Conservation (phyloP, 2,329 filamentous ascomycete species). For the Fonsecaea pugnacius region DNA sequence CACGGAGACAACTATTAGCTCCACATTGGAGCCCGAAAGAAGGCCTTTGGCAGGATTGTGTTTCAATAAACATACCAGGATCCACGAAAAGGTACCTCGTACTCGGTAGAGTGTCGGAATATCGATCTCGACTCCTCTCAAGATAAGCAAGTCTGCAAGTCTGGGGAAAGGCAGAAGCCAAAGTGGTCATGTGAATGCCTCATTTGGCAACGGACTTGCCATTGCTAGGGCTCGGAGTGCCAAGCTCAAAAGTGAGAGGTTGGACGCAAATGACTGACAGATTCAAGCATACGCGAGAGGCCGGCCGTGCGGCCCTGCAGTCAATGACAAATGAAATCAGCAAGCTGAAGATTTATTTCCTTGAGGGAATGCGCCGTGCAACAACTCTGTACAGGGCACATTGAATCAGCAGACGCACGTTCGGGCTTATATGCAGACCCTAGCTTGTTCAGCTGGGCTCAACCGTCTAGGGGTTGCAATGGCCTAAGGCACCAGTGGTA, state of each 20-base stretch:
- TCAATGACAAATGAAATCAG: slow-evolving; percentile 9
- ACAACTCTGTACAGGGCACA: not conserved
- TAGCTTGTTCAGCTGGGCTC: slow-evolving; percentile 10
- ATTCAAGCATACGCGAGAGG: not conserved
- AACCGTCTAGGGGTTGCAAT: not conserved
- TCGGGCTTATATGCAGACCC: slow-evolving; percentile 5
- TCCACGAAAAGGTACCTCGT: not conserved
- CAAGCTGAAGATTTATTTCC: not conserved
- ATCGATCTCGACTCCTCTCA: not conserved
- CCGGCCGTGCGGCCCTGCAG: not conserved
- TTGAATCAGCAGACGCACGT: not conserved
- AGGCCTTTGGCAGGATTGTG: not conserved
- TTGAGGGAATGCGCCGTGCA: not conserved
- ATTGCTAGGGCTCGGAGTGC: slow-evolving; percentile 13
- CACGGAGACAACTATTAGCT: not conserved
- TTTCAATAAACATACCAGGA: not conserved
- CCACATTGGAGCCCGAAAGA: not conserved
- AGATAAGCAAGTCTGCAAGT: not conserved
- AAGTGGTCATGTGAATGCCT: not conserved
- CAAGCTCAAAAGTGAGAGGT: slow-evolving; percentile 23
- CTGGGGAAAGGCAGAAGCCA: not conserved
- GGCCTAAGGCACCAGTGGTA: not conserved
- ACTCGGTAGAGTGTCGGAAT: no score
- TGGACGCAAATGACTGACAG: slow-evolving; percentile 14
- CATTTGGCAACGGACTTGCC: not conserved